Conservation (phyloP, 306 rosid genomes). For the Vicia faba region DNA sequence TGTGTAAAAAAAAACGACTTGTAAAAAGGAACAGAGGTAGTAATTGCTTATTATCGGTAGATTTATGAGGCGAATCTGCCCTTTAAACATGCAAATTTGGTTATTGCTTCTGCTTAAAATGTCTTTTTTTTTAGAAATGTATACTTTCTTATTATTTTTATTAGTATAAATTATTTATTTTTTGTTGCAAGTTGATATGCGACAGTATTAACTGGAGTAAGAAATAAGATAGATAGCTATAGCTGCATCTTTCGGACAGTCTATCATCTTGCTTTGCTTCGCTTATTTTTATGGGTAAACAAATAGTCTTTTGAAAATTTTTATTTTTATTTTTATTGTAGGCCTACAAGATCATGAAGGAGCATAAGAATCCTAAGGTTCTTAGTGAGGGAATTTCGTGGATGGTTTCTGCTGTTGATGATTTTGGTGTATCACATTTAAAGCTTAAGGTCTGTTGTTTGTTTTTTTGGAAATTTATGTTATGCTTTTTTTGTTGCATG, state of each 20-base stretch:
- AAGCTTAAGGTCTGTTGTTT: slow-evolving; percentile 81
- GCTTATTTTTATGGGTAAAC: slow-evolving; percentile 23
- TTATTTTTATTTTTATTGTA: slow-evolving; percentile 33
- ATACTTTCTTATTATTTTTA: neutral
- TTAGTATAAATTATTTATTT: neutral
- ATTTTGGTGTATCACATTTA: slow-evolving; percentile 82
- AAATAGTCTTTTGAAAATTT: neutral
- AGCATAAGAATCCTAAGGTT: slow-evolving; percentile 99
- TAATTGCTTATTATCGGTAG: neutral
- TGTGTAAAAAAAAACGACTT: no score
- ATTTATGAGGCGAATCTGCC: slow-evolving; percentile 3
- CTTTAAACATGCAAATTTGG: neutral
- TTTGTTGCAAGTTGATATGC: slow-evolving; percentile 9
- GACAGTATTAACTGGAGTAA: neutral
- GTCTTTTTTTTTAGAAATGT: neutral
- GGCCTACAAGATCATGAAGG: slow-evolving; percentile 96
- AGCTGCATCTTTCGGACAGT: neutral
- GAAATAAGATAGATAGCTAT: neutral
- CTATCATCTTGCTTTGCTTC: neutral
- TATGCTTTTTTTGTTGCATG: slow-evolving; percentile 30
- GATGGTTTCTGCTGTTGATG: slow-evolving; percentile 98
- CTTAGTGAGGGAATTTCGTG: slow-evolving; percentile 94
- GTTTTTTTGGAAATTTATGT: slow-evolving; percentile 51
- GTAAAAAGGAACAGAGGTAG: no score
- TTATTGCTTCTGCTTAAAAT: neutral